Evolutionary conservation across 305 asterid genomes (phyloP), one percentile per base, ranked within the genome.

Genomic region (Salvia sclarea): DNA sequence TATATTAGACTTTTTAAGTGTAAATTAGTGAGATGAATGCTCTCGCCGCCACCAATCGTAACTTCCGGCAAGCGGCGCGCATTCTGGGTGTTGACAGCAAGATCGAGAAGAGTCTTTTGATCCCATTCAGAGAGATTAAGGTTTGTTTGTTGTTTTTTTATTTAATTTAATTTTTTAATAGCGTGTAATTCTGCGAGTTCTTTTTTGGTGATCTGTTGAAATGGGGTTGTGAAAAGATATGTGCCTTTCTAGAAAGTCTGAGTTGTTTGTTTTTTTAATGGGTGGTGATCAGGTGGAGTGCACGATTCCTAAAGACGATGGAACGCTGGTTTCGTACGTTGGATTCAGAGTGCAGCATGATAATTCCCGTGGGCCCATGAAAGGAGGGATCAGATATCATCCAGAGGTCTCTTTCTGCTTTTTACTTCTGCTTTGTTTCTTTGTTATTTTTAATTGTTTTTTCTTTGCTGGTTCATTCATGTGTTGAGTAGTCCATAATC

Each of bases 301-400:
- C 77, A 91, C 97, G 6, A 81, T 93, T 55, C 98, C 98, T 0
- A 88, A 82, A 73, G 98, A 93, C 72, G 98, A 93, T 79, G 97
- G 98, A 38, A 83, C 89, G 1, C 85, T 90, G 76, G 96, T 64
- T 56, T 90, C 98, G 3, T 90, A 78, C 71, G 79, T 93, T 69
- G 97, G 98, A 75, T 93, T 93, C 44, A 84, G 97, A 79, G 95
- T 93, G 64, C 98, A 93, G 70, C 98, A 90, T 70, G 98, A 92
- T 78, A 92, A 92, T 77, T 81, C 98, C 73, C 96, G 98, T 64
- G 98, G 98, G 22, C 97, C 96, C 33, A 93, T 93, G 98, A 93
- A 93, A 79, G 98, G 97, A 74, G 98, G 97, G 71, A 93, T 90
- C 77, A 83, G 98, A 91, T 93, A 88, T 64, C 98, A 93, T 75